These are phyloP conservation scores for Calonectria montana DNA, from an alignment of 2,329 filamentous ascomycete genomes.

Conservation along the genomic window DNA sequence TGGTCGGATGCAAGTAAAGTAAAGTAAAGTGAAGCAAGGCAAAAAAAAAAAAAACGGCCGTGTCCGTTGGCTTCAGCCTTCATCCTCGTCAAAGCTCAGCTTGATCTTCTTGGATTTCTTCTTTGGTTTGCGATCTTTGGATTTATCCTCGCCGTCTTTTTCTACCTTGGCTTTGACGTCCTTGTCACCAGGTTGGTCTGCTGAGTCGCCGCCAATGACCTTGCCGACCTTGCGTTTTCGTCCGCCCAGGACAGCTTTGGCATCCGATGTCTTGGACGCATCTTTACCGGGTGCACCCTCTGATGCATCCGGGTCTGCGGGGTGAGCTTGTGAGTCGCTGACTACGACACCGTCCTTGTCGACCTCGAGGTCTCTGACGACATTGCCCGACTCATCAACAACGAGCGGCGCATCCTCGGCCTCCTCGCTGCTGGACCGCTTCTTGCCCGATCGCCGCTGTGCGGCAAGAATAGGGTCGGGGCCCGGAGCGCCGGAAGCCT, in stretches of 20 bases:
- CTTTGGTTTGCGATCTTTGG: slow-evolving; percentile 51
- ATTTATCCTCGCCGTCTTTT: slow-evolving; percentile 40
- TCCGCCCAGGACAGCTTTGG: slow-evolving; percentile 47
- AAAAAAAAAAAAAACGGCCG: background rate
- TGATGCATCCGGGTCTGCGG: slow-evolving; percentile 19
- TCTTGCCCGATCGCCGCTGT: slow-evolving; percentile 62
- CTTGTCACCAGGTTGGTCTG: slow-evolving; percentile 38
- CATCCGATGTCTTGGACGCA: slow-evolving; percentile 44
- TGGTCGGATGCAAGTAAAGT: background rate
- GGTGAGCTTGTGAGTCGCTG: slow-evolving; percentile 44
- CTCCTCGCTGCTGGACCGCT: slow-evolving; percentile 72
- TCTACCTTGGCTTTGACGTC: slow-evolving; percentile 24
- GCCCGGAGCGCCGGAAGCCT: slow-evolving; percentile 60
- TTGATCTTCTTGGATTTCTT: slow-evolving; percentile 74
- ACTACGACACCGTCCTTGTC: slow-evolving; percentile 55
- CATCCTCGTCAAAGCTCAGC: slow-evolving; percentile 74
- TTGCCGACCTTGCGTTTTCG: slow-evolving; percentile 66
- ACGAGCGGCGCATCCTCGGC: slow-evolving; percentile 82
- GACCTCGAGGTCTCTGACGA: slow-evolving; percentile 65
- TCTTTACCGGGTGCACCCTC: slow-evolving; percentile 44
- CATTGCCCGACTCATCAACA: slow-evolving; percentile 78
- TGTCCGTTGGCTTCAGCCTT: slow-evolving; percentile 49
- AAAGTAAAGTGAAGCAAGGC: background rate
- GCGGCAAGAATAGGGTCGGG: slow-evolving; percentile 65
- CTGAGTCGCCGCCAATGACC: slow-evolving; percentile 50